Conservation (phyloP, 78 protist species). For the Cavenderia fasciculata region DNA sequence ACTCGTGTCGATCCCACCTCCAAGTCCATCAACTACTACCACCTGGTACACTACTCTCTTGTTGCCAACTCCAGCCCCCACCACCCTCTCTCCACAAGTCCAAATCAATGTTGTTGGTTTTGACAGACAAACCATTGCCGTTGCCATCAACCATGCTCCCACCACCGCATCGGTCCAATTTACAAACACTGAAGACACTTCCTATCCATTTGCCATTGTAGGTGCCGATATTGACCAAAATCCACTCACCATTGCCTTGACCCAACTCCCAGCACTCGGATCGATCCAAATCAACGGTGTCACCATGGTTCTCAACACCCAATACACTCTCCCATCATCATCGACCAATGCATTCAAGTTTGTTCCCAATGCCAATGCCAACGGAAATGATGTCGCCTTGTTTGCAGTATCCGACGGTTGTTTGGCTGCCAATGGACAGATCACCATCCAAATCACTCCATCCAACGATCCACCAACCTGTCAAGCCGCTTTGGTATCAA, state of each 20-base stretch:
- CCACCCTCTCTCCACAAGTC: neutral
- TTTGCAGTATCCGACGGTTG: too few relatives aligned
- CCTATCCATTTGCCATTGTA: neutral
- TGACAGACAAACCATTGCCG: neutral
- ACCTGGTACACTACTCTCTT: neutral
- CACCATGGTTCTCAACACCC: too few relatives aligned
- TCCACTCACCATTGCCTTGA: neutral
- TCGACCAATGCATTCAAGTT: too few relatives aligned
- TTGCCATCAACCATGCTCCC: constrained; percentile 8
- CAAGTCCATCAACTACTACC: neutral
- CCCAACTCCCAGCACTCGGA: too few relatives aligned
- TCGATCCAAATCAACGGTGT: too few relatives aligned
- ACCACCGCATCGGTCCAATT: neutral
- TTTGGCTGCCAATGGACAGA: too few relatives aligned
- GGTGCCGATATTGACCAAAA: constrained; percentile 29
- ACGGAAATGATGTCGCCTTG: too few relatives aligned
- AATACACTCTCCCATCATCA: too few relatives aligned
- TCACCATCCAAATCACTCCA: too few relatives aligned
- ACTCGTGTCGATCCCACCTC: neutral
- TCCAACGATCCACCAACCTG: constrained; percentile 7
- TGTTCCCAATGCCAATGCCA: too few relatives aligned
- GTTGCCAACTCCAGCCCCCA: neutral
- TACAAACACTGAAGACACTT: neutral
- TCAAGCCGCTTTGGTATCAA: neutral
- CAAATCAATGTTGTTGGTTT: constrained; percentile 22